Conservation (phyloP, 1,139 yeast species). For the Kodamaea sp. region DNA sequence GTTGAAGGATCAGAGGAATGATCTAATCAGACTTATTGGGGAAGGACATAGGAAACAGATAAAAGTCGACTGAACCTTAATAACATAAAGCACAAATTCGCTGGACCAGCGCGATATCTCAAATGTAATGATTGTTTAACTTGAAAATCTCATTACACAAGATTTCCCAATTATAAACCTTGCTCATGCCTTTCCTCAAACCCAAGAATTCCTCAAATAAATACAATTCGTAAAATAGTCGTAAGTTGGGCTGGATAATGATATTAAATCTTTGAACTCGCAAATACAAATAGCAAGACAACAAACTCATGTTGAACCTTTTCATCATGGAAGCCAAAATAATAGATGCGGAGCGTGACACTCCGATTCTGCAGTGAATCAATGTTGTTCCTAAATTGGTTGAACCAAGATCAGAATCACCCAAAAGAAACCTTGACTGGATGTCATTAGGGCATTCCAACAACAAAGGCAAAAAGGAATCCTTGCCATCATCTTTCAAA, state of each 20-base stretch:
- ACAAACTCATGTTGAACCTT: conserved; percentile 59
- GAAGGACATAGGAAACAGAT: neutral
- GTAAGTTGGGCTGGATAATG: conserved; percentile 86
- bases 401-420: neutral
- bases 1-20: too few species aligned
- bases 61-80: neutral
- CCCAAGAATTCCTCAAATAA: conserved; percentile 67
- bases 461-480: conserved; percentile 35
- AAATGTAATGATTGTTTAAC: conserved; percentile 36
- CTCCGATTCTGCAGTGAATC: conserved; percentile 91
- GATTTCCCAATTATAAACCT: conserved; percentile 33
- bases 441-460: conserved; percentile 32
- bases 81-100: too few species aligned
- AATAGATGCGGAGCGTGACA: conserved; percentile 85
- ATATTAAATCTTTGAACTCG: conserved; percentile 84
- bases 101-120: conserved; percentile 1
- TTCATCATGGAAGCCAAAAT: conserved; percentile 91
- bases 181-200: conserved; percentile 14
- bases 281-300: conserved; percentile 77
- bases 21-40: neutral
- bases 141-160: conserved; percentile 37
- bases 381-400: conserved; percentile 39
- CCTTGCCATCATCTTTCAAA: conserved; percentile 45
- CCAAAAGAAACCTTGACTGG: conserved; percentile 30
- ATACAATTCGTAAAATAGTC: conserved; percentile 80